Percentiles rank a stretch among this genome's conserved stretches.
phyloP scores from a whole-genome alignment of 176 grass and related monocot species.

The Tillandsia fasciculata region DNA sequence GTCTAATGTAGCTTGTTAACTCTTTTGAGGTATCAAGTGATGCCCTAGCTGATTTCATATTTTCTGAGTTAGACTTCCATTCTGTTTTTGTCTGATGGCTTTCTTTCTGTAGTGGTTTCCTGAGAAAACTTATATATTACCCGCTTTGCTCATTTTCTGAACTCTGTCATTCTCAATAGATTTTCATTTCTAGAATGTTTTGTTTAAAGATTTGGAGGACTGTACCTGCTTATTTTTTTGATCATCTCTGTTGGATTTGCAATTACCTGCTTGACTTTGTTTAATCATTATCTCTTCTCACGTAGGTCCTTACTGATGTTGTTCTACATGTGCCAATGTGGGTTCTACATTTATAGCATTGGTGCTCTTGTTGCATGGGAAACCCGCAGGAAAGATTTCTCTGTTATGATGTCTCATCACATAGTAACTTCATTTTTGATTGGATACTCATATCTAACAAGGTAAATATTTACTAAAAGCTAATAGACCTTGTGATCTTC shows the following conservation, averaged over 20 bases:
- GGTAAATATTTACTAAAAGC: constrained; percentile 38
- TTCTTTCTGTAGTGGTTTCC: not conserved
- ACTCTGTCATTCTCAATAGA: not conserved
- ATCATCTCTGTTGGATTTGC: not conserved
- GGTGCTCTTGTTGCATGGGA: constrained; percentile 94
- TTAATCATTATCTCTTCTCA: not conserved
- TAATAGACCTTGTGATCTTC: constrained; percentile 19
- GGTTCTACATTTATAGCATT: constrained; percentile 97
- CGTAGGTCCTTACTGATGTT: constrained; percentile 64
- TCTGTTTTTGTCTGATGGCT: not conserved
- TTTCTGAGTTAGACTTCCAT: not conserved
- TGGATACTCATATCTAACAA: constrained; percentile 68
- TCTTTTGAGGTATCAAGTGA: not conserved
- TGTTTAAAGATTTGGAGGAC: not conserved
- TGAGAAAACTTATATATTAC: not conserved
- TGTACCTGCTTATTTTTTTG: not conserved
- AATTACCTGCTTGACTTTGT: constrained; percentile 2
- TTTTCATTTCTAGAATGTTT: not conserved
- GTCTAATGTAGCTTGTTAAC: not conserved
- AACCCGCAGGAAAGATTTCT: constrained; percentile 97
- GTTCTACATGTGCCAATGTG: constrained; percentile 97
- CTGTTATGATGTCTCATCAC: constrained; percentile 99
- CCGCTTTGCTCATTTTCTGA: not conserved
- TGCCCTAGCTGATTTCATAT: not conserved
- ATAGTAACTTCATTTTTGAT: constrained; percentile 87